A percentile compares a stretch with the other conserved stretches of the same genome.
phyloP scores from a whole-genome alignment of 2,329 filamentous ascomycete genomes.

The Rhynchosporium agropyri region DNA sequence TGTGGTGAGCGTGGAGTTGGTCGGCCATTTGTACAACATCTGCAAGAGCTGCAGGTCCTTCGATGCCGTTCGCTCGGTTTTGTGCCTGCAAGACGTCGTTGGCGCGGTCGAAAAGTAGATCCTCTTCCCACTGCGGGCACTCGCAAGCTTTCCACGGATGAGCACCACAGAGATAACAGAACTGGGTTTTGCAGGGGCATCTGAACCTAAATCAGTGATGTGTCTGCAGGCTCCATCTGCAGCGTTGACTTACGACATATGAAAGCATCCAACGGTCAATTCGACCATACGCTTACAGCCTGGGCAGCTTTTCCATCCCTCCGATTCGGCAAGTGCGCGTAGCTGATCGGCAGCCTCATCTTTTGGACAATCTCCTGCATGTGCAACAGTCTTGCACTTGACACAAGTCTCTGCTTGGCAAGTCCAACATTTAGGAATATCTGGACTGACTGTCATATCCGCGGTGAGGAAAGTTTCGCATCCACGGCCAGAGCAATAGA shows the following conservation, averaged over 20 bases:
- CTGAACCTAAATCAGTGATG: conserved; percentile 35
- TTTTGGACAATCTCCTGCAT: conserved; percentile 51
- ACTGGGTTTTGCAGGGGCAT: conserved; percentile 50
- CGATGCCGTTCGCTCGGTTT: conserved; percentile 3
- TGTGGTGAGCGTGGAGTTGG: conserved; percentile 44
- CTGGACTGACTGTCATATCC: conserved; percentile 39
- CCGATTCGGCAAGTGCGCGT: conserved; percentile 44
- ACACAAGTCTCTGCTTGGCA: conserved; percentile 52
- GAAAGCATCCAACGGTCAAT: conserved; percentile 52
- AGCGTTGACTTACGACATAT: conserved; percentile 53
- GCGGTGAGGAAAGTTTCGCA: conserved; percentile 52
- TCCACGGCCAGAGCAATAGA: conserved; percentile 50
- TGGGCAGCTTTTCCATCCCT: conserved; percentile 54
- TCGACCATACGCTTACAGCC: conserved; percentile 47
- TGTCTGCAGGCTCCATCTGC: background rate
- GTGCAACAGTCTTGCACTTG: conserved; percentile 51
- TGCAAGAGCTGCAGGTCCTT: background rate
- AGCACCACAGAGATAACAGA: conserved; percentile 47
- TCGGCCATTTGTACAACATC: conserved; percentile 4
- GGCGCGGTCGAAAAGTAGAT: conserved; percentile 39
- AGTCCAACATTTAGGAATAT: conserved; percentile 41
- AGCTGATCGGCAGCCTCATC: conserved; percentile 47
- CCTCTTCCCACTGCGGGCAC: conserved; percentile 46
- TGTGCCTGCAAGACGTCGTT: conserved; percentile 34
- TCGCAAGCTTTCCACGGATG: conserved; percentile 44